Base-by-base conservation (phyloP, 768 basidiomycete genomes). In the Strobilomyces confusus region DNA sequence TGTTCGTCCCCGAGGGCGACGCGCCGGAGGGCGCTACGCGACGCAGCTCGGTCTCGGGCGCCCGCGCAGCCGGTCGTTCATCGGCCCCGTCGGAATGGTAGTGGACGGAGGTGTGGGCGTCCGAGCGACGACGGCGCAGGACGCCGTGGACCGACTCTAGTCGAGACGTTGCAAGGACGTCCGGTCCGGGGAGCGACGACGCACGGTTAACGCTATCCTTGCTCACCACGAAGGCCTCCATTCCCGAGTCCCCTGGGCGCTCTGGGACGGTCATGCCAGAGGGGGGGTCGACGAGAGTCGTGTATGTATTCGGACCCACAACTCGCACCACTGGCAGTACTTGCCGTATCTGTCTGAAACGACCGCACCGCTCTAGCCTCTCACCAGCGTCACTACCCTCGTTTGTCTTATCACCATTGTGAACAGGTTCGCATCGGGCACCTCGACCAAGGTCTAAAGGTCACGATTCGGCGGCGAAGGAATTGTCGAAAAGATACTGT, bases 31-130 rank as follows among this genome's bases (percentile, higher is more conserved):
- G 67, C 45, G 66, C 72, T n/a, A 56, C 55, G 46, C 45, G 54
- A 51, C 38, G 55, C 56, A 82, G 70, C 42, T 68, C 56, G 20
- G 69, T 66, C 57, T 77, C 78, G 4, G 79, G 71, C 20, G 87
- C 70, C 89, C 88, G 90, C 64, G 86, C 85, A 66, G 90, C 88
- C 59, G 88, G 71, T 13, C 85, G 76, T 66, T 86, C 86, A 73
- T 91, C 88, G 20, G 77, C 73, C 62, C 80, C 78, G 46, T 82
- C 66, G 29, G n/a, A n/a, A n/a, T n/a, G n/a, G 64, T 86, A 89
- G 71, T 88, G 87, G n/a, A 90, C 85, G 62, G 84, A 86, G 52
- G 80, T 78, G 52, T 81, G 76, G 12, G 71, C 78, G 43, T 69
- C 67, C 0, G 50, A 45, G 19, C 65, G 64, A 33, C 77, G 78